Evolutionary conservation across 345 rosid species (phyloP).

Genomic region (Dipteronia dyeriana): DNA sequence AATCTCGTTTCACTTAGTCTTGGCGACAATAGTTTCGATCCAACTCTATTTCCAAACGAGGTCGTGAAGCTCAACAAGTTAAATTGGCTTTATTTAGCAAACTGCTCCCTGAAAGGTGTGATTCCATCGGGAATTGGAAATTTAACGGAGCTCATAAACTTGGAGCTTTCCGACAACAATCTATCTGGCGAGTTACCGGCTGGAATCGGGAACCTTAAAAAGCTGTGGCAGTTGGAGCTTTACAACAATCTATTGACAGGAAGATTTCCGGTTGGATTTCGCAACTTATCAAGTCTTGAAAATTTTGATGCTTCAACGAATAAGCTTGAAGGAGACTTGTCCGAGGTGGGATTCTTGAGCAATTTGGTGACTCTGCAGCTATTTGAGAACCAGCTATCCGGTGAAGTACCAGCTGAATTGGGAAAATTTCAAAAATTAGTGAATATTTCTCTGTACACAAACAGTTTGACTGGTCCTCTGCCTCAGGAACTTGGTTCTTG

Average conservation of each 20-base stretch:
- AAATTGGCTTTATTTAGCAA: slow-evolving; percentile 62
- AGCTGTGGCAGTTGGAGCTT: slow-evolving; percentile 73
- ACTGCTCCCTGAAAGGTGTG: slow-evolving; percentile 58
- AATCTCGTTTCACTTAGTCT: slow-evolving; percentile 54
- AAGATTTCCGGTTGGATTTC: slow-evolving; percentile 61
- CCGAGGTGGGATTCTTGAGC: slow-evolving; percentile 54
- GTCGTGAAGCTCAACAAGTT: slow-evolving; percentile 51
- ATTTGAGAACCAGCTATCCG: slow-evolving; percentile 52
- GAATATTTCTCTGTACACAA: slow-evolving; percentile 69
- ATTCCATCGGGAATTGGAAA: slow-evolving; percentile 66
- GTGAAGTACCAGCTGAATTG: slow-evolving; percentile 72
- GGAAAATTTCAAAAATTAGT: slow-evolving; percentile 65
- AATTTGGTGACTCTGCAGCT: slow-evolving; percentile 68
- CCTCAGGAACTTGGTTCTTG: slow-evolving; percentile 74
- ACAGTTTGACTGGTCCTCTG: slow-evolving; percentile 65
- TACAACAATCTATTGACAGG: slow-evolving; percentile 63
- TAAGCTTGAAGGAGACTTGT: slow-evolving; percentile 54
- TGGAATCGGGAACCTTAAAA: slow-evolving; percentile 55
- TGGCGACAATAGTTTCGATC: slow-evolving; percentile 64
- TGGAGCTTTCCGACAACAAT: slow-evolving; percentile 56
- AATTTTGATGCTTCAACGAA: slow-evolving; percentile 66
- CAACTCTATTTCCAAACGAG: slow-evolving; percentile 48
- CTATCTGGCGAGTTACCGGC: slow-evolving; percentile 62
- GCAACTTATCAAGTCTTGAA: slow-evolving; percentile 63
- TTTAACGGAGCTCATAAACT: slow-evolving; percentile 50